Evolutionary conservation across 768 basidiomycete genomes (phyloP).

Genomic region (Chalciporus sphaerocephalus): DNA sequence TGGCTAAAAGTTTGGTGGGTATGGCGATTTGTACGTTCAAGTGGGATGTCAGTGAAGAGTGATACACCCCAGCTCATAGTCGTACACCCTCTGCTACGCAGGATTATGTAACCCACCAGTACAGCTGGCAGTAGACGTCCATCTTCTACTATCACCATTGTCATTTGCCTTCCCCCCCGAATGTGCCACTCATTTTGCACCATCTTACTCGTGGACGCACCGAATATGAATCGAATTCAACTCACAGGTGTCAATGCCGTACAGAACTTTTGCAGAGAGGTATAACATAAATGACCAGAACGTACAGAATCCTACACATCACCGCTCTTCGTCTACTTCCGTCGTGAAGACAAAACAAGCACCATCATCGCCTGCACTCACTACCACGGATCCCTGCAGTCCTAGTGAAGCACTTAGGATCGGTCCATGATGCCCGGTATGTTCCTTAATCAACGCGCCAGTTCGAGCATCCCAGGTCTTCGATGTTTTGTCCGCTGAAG

Average conservation of each 20-base stretch:
- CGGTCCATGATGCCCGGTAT: conserved; percentile 77
- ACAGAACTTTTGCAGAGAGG: no score
- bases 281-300: no score
- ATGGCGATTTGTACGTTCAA: no score
- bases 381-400: conserved; percentile 62
- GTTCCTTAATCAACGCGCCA: conserved; percentile 70
- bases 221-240: no score
- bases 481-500: conserved; percentile 80
- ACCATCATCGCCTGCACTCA: conserved; percentile 91
- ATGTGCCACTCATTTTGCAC: no score
- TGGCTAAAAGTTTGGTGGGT: not conserved
- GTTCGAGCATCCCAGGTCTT: conserved; percentile 92
- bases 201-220: no score
- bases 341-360: conserved; percentile 79
- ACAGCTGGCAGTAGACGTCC: no score
- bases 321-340: conserved; percentile 29
- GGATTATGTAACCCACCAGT: conserved; percentile 25
- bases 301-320: not conserved
- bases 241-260: no score
- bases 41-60: no score
- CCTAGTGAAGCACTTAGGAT: conserved; percentile 75
- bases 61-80: no score
- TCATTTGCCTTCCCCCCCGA: no score
- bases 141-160: no score
- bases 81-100: conserved; percentile 2